Evolutionary conservation across 495 filamentous ascomycete genomes (phyloP), one percentile per base, ranked within the genome.

Genomic region (Penicillium canescens): DNA sequence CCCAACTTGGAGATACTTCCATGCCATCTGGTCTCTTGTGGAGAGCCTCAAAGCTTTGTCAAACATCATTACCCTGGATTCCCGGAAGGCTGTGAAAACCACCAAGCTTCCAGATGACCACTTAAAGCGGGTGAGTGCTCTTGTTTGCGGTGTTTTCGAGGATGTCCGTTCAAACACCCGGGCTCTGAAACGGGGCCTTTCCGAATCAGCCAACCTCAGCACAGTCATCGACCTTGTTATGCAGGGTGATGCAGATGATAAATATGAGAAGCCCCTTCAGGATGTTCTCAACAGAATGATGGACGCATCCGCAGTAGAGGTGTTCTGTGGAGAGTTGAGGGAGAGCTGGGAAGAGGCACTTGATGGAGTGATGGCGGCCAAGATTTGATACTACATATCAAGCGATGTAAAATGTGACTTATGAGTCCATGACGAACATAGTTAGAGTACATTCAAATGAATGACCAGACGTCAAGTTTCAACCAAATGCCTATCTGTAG

Each of bases 261-360:
- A 61, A 41, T 67, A 71, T 37, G 53, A 56, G 7, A 43, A 64
- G n/a, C 61, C 70, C 28, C 66, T 74, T 37, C 66, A 63, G 11
- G 49, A 59, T 8, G 63, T 65, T 16, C 33, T 78, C 7, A 64
- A 72, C 16, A 55, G 66, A n/a, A 64, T 63, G 16, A 33, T 77
- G 34, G 70, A 76, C 31, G 57, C 56, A 38, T 63, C 72, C 18
- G 61, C 60, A 5, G 45, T 78, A 42, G 76, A 79, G 50, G 13
- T 77, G 35, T 75, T 76, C 57, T 74, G 68, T 47, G 73, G 69
- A 18, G 61, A 70, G 38, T 52, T 79, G 59, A 75, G 72, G 66
- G 74, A 79, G 43, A 78, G 76, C 55, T 79, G 76, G 76, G 72
- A 75, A 37, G 72, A 76, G 39, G 73, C 61, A 12, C 65, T 79